A percentile compares a stretch with the other conserved stretches of the same genome.
phyloP scores from a whole-genome alignment of 805 yeast genomes.

The Yamadazyma insecticola region DNA sequence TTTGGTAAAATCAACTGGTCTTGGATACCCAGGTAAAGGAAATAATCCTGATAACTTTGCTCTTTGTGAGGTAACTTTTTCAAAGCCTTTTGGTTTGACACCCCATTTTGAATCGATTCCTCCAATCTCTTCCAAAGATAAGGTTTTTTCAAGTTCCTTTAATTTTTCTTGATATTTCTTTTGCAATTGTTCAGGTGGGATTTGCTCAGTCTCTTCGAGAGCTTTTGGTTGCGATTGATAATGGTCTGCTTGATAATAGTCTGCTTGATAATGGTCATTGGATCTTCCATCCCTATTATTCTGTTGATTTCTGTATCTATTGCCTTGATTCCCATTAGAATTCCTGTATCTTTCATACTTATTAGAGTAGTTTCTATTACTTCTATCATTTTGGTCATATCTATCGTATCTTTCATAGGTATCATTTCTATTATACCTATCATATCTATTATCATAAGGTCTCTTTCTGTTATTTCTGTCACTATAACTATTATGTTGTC shows the following conservation, averaged over 20 bases:
- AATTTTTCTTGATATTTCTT: conserved; percentile 20
- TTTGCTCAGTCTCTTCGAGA: conserved; percentile 2
- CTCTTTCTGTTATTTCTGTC: too few relatives aligned
- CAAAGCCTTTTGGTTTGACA: conserved; percentile 65
- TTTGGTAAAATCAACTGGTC: conserved; percentile 40
- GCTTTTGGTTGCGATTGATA: conserved; percentile 1
- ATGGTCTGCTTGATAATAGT: not conserved
- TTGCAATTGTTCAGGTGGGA: conserved; percentile 15
- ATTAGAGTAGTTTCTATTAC: conserved; percentile 1
- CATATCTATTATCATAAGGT: conserved; percentile 12
- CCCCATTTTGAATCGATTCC: conserved; percentile 64
- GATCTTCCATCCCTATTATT: conserved; percentile 1
- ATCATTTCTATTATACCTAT: conserved; percentile 14
- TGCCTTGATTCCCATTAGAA: not conserved
- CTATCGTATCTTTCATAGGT: conserved; percentile 4
- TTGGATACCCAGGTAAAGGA: conserved; percentile 65
- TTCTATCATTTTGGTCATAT: conserved; percentile 5
- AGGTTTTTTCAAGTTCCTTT: conserved; percentile 31
- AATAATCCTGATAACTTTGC: conserved; percentile 79
- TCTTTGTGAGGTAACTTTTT: conserved; percentile 64
- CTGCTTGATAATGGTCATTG: conserved; percentile 4
- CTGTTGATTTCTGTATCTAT: conserved; percentile 5
- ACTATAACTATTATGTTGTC: too few relatives aligned
- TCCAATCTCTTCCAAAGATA: conserved; percentile 48
- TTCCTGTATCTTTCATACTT: not conserved